These are phyloP conservation scores for Lindgomyces ingoldianus DNA, from an alignment of 495 filamentous ascomycete genomes.

Conservation along the genomic window DNA sequence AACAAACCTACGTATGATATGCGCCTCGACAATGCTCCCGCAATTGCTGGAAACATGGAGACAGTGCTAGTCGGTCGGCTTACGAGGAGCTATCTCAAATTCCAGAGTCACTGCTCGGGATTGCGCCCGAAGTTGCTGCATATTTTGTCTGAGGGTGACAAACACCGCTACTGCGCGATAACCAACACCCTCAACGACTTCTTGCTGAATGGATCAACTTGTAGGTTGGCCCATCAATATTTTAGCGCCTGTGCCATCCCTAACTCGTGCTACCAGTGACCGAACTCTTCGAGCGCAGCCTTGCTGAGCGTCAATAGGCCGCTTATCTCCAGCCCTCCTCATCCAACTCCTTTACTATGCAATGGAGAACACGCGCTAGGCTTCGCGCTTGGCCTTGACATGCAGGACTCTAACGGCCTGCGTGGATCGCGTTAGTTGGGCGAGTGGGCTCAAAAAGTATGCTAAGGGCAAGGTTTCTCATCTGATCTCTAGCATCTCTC, in stretches of 20 bases:
- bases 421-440: too few species aligned
- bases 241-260: too few species aligned
- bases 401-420: too few species aligned
- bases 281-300: conserved; percentile 9
- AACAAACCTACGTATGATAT: conserved; percentile 16
- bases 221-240: neutral
- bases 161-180: neutral
- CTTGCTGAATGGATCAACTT: conserved; percentile 1
- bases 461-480: too few species aligned
- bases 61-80: conserved; percentile 9
- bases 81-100: conserved; percentile 24
- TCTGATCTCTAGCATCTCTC: too few species aligned
- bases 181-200: conserved; percentile 3
- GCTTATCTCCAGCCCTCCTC: too few species aligned
- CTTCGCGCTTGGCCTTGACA: too few species aligned
- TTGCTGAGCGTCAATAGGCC: neutral
- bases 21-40: conserved; percentile 4
- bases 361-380: too few species aligned
- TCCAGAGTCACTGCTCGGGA: conserved; percentile 6
- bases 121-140: conserved; percentile 3
- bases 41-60: neutral
- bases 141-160: neutral
- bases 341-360: too few species aligned
- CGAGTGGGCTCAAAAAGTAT: too few species aligned
- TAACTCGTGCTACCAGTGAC: neutral